A percentile compares a stretch with the other conserved stretches of the same genome.
Evolutionary conservation across 306 rosid genomes (phyloP).

Genomic region (Prunus campanulata): DNA sequence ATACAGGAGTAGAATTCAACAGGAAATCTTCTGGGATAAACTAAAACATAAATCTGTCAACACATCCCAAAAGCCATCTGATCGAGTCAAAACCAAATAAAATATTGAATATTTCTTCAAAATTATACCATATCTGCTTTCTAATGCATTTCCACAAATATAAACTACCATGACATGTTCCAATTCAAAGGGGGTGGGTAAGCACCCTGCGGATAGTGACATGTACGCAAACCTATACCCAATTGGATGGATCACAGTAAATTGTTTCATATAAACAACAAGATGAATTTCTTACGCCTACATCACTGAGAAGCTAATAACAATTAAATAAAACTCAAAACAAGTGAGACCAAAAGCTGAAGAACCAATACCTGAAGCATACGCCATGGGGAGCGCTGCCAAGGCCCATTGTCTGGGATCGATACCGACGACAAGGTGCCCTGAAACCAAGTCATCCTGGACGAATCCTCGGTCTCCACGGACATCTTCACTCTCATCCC

Average conservation of each 20-base stretch:
- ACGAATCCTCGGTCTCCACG: constrained; percentile 58
- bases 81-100: background rate
- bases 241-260: background rate
- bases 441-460: constrained; percentile 61
- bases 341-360: background rate
- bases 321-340: background rate
- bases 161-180: background rate
- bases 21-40: background rate
- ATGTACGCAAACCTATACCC: background rate
- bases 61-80: background rate
- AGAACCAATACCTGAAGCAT: constrained; percentile 57
- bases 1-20: background rate
- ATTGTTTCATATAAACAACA: background rate
- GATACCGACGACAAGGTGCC: constrained; percentile 43
- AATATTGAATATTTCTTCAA: background rate
- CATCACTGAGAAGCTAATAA: background rate
- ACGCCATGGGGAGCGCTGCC: constrained; percentile 69
- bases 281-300: background rate
- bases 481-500: constrained; percentile 69
- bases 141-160: background rate
- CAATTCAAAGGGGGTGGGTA: background rate
- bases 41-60: background rate
- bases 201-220: background rate
- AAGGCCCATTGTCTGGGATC: constrained; percentile 23
- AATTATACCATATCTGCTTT: background rate